Base-by-base conservation (phyloP, 192 early-diverging fungal genomes). In the Allomyces macrogynus region DNA sequence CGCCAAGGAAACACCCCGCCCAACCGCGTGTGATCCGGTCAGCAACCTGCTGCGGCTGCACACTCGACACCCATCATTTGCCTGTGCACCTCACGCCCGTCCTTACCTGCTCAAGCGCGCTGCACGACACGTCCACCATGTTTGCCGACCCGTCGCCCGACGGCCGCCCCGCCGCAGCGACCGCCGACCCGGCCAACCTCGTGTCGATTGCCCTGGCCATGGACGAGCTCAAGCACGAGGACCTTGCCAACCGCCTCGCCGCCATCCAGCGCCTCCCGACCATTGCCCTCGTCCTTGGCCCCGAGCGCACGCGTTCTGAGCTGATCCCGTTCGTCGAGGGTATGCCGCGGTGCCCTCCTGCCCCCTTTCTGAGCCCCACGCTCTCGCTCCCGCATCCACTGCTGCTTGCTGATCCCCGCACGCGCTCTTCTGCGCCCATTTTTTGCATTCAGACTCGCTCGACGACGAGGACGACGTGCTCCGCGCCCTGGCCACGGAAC, bases 381-480 rank as follows among this genome's bases (percentile, higher is more conserved):
- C 14, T 72, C 23, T 20, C 20, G 32, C 43, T 26, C 10, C 20
- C 43, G 66, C 23, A 11, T 63, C 10, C 60, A 25, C 24, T 22
- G 9, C 43, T 42, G 20, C 64, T 66, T 74, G 64, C 22, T 18
- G n/a, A 40, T 67, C n/a, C 24, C 62, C 26, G 60, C 11, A 63
- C 61, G 65, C 63, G 42, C 61, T 61, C 60, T 60, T 18, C 57
- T 49, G 22, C 20, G 20, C 16, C 12, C 14, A 62, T 20, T 23
- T 20, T 20, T 71, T n/a, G 23, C 2, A 49, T 24, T 44, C 70
- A 94, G 95, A 99, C 78, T 94, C 92, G 10, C 93, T 95, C 69
- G 96, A 99, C 75, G 96, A 99, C 71, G 96, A 99, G 70, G 96
- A 99, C 73, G 96, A 99, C 71, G 86, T 99, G 32, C 73, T 99